Percentiles rank a stretch among this genome's conserved stretches.
Conservation (phyloP, 331 rosid species). For the Malus hybrid region DNA sequence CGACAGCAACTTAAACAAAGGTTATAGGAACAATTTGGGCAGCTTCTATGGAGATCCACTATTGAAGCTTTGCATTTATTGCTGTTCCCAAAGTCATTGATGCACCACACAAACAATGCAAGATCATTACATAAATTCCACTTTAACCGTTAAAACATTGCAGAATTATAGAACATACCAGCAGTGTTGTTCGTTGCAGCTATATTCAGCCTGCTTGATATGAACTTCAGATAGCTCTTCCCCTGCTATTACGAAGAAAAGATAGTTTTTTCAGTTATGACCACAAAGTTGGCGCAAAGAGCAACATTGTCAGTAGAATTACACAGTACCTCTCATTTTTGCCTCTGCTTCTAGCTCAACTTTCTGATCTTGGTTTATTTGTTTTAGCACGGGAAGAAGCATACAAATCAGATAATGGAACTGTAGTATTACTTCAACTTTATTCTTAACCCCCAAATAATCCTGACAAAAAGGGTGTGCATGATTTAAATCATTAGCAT, state of each 20-base stretch:
- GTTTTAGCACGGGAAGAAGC: slow-evolving; percentile 85
- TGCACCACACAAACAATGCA: slow-evolving; percentile 21
- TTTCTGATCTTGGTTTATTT: slow-evolving; percentile 62
- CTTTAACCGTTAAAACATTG: slow-evolving; percentile 4
- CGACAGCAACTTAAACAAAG: slow-evolving; percentile 77
- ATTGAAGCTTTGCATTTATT: slow-evolving; percentile 64
- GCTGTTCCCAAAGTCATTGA: slow-evolving; percentile 46
- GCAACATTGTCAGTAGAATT: slow-evolving; percentile 6
- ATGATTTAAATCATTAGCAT: slow-evolving; percentile 29
- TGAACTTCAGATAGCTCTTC: slow-evolving; percentile 48
- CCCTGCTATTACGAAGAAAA: slow-evolving; percentile 39
- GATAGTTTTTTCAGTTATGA: not conserved
- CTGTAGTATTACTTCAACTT: slow-evolving; percentile 61
- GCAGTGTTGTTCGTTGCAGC: slow-evolving; percentile 39
- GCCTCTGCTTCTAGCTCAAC: slow-evolving; percentile 69
- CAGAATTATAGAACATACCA: slow-evolving; percentile 39
- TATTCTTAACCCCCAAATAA: slow-evolving; percentile 42
- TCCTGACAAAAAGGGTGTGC: slow-evolving; percentile 43
- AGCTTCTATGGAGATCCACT: slow-evolving; percentile 87
- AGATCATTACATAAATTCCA: slow-evolving; percentile 15
- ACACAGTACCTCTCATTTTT: slow-evolving; percentile 44
- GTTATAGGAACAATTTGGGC: slow-evolving; percentile 76
- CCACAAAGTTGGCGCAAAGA: slow-evolving; percentile 7
- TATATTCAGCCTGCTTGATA: slow-evolving; percentile 59
- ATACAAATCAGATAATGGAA: slow-evolving; percentile 78